Evolutionary conservation across 2,329 filamentous ascomycete species (phyloP), one percentile per base, ranked within the genome.

Genomic region (Huntiella savannae): DNA sequence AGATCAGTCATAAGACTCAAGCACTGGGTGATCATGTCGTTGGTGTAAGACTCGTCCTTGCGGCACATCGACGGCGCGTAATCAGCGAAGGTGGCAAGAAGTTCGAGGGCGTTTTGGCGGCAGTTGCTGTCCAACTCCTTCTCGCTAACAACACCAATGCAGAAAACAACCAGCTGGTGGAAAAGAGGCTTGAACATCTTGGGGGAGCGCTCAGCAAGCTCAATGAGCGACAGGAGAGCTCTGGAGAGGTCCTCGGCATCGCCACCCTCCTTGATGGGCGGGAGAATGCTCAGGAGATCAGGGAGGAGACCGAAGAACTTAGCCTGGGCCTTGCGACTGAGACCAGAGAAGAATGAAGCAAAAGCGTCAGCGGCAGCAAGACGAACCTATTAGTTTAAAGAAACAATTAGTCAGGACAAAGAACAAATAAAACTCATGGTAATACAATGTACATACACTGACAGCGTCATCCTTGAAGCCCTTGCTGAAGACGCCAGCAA

Each of bases 171-270:
- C 3, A 98, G 71, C 57, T 85, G 87, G 58, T 82, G 80, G 66
- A 98, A 98, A n/a, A 93, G 70, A 15, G 73, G 73, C 64, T 91
- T 93, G 67, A 98, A 98, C 87, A 96, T 96, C 64, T 91, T 92
- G 16, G 88, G 86, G 16, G 84, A 82, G n/a, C 81, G 74, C 62
- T 96, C 91, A 35, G 91, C 91, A 47, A 98, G 71, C 53, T 96
- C 91, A 56, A 98, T 95, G 41, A 98, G 71, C 17, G 88, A 81
- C 47, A 95, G 69, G 37, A 98, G 76, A 16, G 87, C 87, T 58
- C 86, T 86, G 53, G 84, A 88, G 12, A 98, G 75, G 53, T 93
- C 79, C 11, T 95, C 88, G 10, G 85, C 91, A 58, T 98, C 85
- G 53, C 82, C 76, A 2, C 81, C 76, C 53, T 95, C 85, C 63